Base-by-base conservation (phyloP, 2,329 filamentous ascomycete genomes). In the Mariannaea sp. region DNA sequence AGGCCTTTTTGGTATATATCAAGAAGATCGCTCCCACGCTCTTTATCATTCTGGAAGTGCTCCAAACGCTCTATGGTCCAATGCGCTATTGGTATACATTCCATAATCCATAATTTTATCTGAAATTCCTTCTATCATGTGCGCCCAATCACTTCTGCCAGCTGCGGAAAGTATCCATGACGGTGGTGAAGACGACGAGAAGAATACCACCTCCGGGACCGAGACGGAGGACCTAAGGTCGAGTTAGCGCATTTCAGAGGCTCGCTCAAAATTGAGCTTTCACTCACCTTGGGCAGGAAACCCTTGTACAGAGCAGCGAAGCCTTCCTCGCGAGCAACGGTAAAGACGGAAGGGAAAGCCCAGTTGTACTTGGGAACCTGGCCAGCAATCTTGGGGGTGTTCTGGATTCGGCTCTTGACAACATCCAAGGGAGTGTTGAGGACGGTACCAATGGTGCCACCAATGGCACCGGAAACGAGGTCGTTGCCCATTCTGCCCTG, bases 381-480 rank as follows among this genome's bases (percentile, higher is more conserved):
- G 5, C 94, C 94, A n/a, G 88, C 73, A 32, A 96, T 78, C 80
- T 89, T 93, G 62, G 89, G 81, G 50, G 85, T 91, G 77, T 99
- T 99, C 76, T 99, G 94, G 64, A 99, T 99, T 59, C 94, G 88
- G 62, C 90, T 95, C 84, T 99, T 99, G 77, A 97, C 92, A 16
- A 97, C 93, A 69, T 97, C 92, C 85, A 96, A 87, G 53, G 92
- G 92, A 3, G 93, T 97, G 80, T 99, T 99, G 59, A 97, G 71
- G 33, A 97, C 82, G 3, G 93, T 99, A 72, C 94, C 93, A 46
- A 81, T 67, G 17, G 92, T 97, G 57, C 94, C 94, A 75, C 94
- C 94, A 60, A 96, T 75, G 36, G 88, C 82, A 71, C 94, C 94
- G 16, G 92, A 92, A 50, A 96, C 76, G 61, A 99, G 77, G 68